Evolutionary conservation across 345 rosid genomes (phyloP), one percentile per base, ranked within the genome.

Genomic region (Leavenworthia alabamica): DNA sequence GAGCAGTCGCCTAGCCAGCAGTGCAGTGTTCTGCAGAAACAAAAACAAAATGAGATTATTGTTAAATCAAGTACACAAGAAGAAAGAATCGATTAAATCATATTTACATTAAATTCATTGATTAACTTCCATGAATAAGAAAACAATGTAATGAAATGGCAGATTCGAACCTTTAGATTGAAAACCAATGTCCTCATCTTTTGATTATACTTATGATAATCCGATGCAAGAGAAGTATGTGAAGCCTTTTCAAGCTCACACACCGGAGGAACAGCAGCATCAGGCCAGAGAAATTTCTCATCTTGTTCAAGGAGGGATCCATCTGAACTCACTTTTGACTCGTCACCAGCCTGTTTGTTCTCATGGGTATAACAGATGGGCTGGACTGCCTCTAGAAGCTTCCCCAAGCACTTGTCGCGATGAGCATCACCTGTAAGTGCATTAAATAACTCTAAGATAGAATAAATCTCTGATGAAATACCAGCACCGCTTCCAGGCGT

Each of bases 171-270:
- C 96, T 81, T 90, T 69, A 93, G 86, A 83, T 93, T 93, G 77
- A 85, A 93, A 54, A 70, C 73, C 51, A 93, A 72, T 65, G 84
- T 82, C 60, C 99, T 81, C 87, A 93, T 24, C 75, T 87, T 87
- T 64, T 87, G 94, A 74, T 90, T 93, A 61, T 89, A 93, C 66
- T 93, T 93, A 57, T n/a, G n/a, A n/a, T n/a, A n/a, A n/a, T 93
- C 96, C 0, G 73, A 68, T 9, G 87, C 73, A 66, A 89, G 79
- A 42, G 92, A 55, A 45, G 79, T 86, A 75, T 89, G 90, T 8
- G 85, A 77, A 12, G 84, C 96, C 75, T 79, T 74, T 87, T 94
- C 99, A 68, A 94, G 95, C 46, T 90, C 86, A 69, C 63, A 65
- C 47, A 88, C 83, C 4, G 89, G 81, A 56, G 82, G 73, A 76